These are phyloP conservation scores for Medicago lupulina DNA, from an alignment of 306 rosid species.

Conservation along the genomic window DNA sequence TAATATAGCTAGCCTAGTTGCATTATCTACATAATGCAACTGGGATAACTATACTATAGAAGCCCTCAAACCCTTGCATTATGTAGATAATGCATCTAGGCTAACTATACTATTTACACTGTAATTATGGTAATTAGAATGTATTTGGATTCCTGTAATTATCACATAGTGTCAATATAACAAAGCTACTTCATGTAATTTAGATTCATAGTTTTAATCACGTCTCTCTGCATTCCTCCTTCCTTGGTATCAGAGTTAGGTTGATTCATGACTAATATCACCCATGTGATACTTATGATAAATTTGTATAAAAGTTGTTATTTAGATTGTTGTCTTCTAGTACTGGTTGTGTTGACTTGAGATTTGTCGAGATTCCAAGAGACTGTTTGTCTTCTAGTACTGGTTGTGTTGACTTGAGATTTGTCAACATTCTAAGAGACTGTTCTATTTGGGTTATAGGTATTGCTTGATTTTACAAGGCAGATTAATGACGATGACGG, in stretches of 20 bases:
- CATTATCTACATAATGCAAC: too few relatives aligned
- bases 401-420: not conserved
- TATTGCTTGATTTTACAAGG: constrained; percentile 83
- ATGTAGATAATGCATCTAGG: not conserved
- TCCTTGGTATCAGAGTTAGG: constrained; percentile 16
- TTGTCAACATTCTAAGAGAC: constrained; percentile 25
- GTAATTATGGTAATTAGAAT: constrained; percentile 14
- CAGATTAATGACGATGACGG: constrained; percentile 93
- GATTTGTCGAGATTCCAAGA: constrained; percentile 22
- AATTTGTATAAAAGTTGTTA: constrained; percentile 29
- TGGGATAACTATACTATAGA: too few relatives aligned
- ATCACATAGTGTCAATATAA: not conserved
- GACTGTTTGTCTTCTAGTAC: constrained; percentile 30
- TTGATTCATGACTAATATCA: constrained; percentile 29
- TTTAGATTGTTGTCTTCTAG: constrained; percentile 29
- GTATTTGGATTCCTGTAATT: not conserved
- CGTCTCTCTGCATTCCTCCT: not conserved
- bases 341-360: not conserved
- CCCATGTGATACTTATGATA: constrained; percentile 22
- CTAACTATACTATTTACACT: not conserved
- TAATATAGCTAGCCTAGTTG: too few relatives aligned
- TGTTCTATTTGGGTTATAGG: constrained; percentile 62
- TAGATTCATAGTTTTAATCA: not conserved
- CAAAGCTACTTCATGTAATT: not conserved
- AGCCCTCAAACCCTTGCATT: too few relatives aligned